Base-by-base conservation (phyloP, 176 grass and related monocot species). In the Aegilops speltoides region DNA sequence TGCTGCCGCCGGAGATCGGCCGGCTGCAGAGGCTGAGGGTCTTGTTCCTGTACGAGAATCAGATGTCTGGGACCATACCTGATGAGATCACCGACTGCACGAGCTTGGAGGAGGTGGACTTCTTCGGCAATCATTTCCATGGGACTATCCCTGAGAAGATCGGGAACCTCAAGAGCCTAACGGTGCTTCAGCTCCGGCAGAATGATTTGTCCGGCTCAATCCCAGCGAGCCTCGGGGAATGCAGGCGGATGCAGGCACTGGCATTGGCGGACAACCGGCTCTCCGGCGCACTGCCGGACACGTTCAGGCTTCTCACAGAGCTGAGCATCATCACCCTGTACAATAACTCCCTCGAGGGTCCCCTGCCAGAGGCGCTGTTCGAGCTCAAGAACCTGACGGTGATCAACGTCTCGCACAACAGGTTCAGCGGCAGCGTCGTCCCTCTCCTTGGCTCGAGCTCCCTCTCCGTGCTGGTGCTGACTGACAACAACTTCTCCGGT, bases 111-210 rank as follows among this genome's bases (percentile, higher is more conserved):
- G 90, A 99, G 81, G 79, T 94, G 20, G 97, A 99, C 85, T 96
- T 99, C 83, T 99, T 96, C 50, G 94, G 97, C 36, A 99, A 99
- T 68, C 92, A 91, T 32, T 96, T 99, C 79, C 85, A 38, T 17
- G 97, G 94, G 0, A 2, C 32, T 2, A 96, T 99, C 71, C 97
- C 92, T 28, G 83, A 90, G 16, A 87, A 46, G 43, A 96, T 99
- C 0, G 97, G 97, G 4, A 85, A 91, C 34, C 97, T 99, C 38
- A 93, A 78, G 88, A 91, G 94, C 54, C 78, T 99, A 24, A 63
- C 67, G 1, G 88, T 99, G 85, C 94, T 99, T 16, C 97, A 99
- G 79, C 83, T 99, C 88, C 89, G 97, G 79, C 90, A 99, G 94
- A 99, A 99, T 73, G 92, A 95, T 16, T 78, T 99, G 34, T 89